Conservation (phyloP, 148 eudicot genomes). For the Silene uniflora region DNA sequence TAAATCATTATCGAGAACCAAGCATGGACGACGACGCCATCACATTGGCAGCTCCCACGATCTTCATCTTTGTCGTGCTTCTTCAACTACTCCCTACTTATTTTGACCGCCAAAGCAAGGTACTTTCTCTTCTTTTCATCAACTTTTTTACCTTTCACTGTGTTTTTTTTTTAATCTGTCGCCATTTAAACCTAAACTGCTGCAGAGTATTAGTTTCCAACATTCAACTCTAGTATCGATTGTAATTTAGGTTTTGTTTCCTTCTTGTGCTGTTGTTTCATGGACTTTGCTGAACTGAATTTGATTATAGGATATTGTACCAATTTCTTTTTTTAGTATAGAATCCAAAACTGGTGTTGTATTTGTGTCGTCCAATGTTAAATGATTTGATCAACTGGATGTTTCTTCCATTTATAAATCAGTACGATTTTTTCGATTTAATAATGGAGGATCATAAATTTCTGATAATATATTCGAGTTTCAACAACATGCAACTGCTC, state of each 20-base stretch:
- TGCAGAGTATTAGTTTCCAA: not conserved
- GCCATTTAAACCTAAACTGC: not conserved
- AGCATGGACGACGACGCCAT: conserved; percentile 25
- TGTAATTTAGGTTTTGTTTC: not conserved
- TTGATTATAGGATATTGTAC: not conserved
- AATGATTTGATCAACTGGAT: not conserved
- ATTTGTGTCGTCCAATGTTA: not conserved
- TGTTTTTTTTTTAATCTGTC: not conserved
- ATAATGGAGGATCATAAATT: not conserved
- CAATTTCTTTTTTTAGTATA: not conserved
- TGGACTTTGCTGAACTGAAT: not conserved
- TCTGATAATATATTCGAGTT: not conserved
- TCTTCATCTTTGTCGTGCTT: conserved; percentile 32
- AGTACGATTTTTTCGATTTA: not conserved
- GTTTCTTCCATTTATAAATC: not conserved
- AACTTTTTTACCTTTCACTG: too few relatives aligned
- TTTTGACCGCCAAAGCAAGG: conserved; percentile 35
- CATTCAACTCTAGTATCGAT: not conserved
- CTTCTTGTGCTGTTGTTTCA: not conserved
- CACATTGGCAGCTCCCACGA: conserved; percentile 41
- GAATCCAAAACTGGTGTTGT: not conserved
- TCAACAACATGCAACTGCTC: not conserved
- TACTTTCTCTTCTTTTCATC: not conserved
- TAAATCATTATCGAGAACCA: not conserved
- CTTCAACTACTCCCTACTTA: conserved; percentile 35